Base-by-base conservation (phyloP, 176 grass and related monocot genomes). In the Tillandsia fasciculata region DNA sequence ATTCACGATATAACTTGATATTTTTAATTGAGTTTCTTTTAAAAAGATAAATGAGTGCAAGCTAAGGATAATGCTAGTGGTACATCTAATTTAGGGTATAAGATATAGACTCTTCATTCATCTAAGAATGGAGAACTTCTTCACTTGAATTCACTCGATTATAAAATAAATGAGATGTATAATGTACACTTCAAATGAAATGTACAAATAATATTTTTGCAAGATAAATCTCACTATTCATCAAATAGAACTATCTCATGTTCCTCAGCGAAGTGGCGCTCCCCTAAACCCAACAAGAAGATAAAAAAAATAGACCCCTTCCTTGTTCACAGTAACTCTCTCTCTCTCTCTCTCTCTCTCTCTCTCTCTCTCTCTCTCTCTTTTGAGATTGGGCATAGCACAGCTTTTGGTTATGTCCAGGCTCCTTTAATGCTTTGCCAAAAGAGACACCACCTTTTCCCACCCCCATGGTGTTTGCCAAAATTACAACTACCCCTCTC, bases 351-450 rank as follows among this genome's bases (percentile, higher is more conserved):
- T 70, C 65, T 75, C 13, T 26, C n/a, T n/a, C n/a, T n/a, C n/a
- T n/a, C n/a, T n/a, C n/a, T n/a, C n/a, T n/a, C n/a, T 26, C 48
- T 12, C 8, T 10, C 1, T n/a, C 15, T 58, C 13, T 67, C 64
- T 76, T 64, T 65, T 20, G 50, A 57, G 63, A 42, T 15, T 58
- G 78, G 14, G 48, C 49, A 75, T 61, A 48, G 83, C 52, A 63
- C 71, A 79, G 64, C 81, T 84, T 91, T 84, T 78, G 82, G 66
- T 49, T 53, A 80, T 76, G 52, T 72, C 70, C 50, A 15, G 51
- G 27, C 28, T 50, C 77, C 85, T 94, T 87, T 82, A 75, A 76
- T 74, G 77, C 87, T 96, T 90, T 96, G 84, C 84, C 23, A 63
- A 96, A 87, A 88, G 87, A 81, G 82, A 67, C 79, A 26, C 59